Conservation (phyloP, 768 basidiomycete species). For the Boletus sensibilis region DNA sequence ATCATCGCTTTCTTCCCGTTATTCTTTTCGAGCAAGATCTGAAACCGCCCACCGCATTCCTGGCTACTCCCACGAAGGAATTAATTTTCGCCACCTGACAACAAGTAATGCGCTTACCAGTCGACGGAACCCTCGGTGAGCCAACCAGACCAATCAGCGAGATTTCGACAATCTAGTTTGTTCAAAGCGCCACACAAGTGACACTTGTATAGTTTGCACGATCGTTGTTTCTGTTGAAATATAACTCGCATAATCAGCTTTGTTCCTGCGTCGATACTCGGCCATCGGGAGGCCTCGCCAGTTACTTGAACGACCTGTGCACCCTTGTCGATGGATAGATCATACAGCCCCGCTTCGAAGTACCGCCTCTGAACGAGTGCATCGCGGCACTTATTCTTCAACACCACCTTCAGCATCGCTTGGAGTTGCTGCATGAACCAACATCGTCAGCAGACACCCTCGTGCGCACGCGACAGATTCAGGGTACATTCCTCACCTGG, state of each 20-base stretch:
- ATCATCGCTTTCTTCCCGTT: constrained; percentile 4
- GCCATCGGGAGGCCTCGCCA: constrained; percentile 22
- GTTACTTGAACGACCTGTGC: constrained; percentile 22
- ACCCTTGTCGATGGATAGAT: constrained; percentile 26
- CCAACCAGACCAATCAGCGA: constrained; percentile 18
- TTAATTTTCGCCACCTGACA: not conserved
- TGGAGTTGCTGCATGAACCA: constrained; percentile 19
- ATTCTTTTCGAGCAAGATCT: constrained; percentile 24
- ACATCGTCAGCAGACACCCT: not conserved
- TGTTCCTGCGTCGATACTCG: constrained; percentile 24
- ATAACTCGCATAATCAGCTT: constrained; percentile 26
- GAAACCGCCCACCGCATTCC: constrained; percentile 24
- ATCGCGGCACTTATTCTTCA: constrained; percentile 17
- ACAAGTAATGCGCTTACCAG: constrained; percentile 12
- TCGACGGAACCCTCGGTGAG: constrained; percentile 25
- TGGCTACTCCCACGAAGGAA: not conserved
- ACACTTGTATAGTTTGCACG: constrained; percentile 13
- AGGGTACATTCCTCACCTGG: constrained; percentile 12
- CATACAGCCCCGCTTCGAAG: constrained; percentile 24
- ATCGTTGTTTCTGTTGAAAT: constrained; percentile 17
- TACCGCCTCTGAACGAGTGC: constrained; percentile 24
- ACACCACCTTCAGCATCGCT: constrained; percentile 17
- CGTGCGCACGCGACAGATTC: not conserved
- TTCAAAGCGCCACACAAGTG: constrained; percentile 24
- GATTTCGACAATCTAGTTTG: constrained; percentile 12